These are phyloP conservation scores for Yamadazyma epiphylla DNA, from an alignment of 1,139 yeast genomes.

Conservation along the genomic window DNA sequence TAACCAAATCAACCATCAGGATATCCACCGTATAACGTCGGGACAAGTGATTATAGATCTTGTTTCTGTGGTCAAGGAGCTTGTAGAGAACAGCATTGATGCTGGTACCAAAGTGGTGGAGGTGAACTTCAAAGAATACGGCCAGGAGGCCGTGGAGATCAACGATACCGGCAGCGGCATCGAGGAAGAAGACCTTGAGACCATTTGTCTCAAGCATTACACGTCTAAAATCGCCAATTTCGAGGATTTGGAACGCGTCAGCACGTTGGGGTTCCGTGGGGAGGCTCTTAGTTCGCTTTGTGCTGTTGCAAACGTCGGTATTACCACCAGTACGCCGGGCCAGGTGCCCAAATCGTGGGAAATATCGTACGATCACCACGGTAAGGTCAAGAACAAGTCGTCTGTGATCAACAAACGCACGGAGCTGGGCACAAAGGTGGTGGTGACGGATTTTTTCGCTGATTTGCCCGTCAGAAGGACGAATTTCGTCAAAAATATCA, in stretches of 20 bases:
- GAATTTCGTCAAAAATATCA: conserved; percentile 64
- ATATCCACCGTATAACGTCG: conserved; percentile 75
- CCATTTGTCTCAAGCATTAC: conserved; percentile 65
- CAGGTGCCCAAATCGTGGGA: conserved; percentile 56
- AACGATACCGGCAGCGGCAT: conserved; percentile 82
- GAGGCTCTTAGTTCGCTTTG: conserved; percentile 80
- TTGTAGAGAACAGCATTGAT: conserved; percentile 83
- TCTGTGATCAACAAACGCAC: conserved; percentile 43
- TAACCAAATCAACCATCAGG: conserved; percentile 36
- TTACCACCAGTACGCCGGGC: conserved; percentile 52
- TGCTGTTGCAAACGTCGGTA: conserved; percentile 49
- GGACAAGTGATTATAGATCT: conserved; percentile 90
- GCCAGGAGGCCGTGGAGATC: conserved; percentile 67
- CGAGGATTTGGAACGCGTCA: conserved; percentile 50
- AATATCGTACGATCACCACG: conserved; percentile 51
- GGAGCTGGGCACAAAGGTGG: conserved; percentile 53
- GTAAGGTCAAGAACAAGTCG: conserved; percentile 35
- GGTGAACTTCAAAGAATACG: conserved; percentile 63
- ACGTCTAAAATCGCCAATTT: conserved; percentile 72
- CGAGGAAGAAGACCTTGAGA: conserved; percentile 49
- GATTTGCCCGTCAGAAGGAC: conserved; percentile 70
- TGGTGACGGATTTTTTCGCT: conserved; percentile 51
- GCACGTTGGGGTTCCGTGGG: conserved; percentile 77
- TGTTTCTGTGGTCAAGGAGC: conserved; percentile 74
- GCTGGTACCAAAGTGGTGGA: conserved; percentile 69